Conservation (phyloP, 192 early-diverging fungal species). For the Pilaira anomala region DNA sequence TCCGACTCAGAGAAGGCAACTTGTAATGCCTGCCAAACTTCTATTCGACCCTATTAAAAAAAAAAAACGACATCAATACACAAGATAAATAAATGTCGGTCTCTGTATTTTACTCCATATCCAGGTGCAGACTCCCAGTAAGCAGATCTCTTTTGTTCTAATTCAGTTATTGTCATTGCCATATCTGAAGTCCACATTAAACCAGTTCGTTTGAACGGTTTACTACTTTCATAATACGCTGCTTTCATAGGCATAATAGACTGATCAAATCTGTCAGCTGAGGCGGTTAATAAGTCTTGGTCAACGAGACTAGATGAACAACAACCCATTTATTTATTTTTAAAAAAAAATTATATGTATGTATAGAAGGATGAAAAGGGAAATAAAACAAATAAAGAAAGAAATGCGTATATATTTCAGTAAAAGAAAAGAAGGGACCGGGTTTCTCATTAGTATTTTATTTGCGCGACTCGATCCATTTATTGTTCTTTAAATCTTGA, state of each 20-base stretch:
- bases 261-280: neutral
- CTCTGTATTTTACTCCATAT: constrained; percentile 57
- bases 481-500: constrained; percentile 9
- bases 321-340: constrained; percentile 4
- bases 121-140: constrained; percentile 76
- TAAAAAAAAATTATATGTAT: neutral
- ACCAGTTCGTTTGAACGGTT: constrained; percentile 32
- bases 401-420: neutral
- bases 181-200: constrained; percentile 41
- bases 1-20: constrained; percentile 55
- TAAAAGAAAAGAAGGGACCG: neutral
- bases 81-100: too few relatives aligned
- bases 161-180: constrained; percentile 36
- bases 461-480: constrained; percentile 12
- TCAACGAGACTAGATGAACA: constrained; percentile 1
- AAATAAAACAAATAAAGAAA: neutral
- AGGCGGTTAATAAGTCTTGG: too few relatives aligned
- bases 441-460: neutral
- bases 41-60: constrained; percentile 47
- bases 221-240: constrained; percentile 9
- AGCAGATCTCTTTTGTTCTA: constrained; percentile 53
- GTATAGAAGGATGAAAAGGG: too few relatives aligned
- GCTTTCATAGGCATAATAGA: neutral
- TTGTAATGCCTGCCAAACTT: constrained; percentile 77
- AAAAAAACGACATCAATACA: too few relatives aligned